phyloP scores from a whole-genome alignment of 148 eudicot species.

The Amaranthus palmeri region DNA sequence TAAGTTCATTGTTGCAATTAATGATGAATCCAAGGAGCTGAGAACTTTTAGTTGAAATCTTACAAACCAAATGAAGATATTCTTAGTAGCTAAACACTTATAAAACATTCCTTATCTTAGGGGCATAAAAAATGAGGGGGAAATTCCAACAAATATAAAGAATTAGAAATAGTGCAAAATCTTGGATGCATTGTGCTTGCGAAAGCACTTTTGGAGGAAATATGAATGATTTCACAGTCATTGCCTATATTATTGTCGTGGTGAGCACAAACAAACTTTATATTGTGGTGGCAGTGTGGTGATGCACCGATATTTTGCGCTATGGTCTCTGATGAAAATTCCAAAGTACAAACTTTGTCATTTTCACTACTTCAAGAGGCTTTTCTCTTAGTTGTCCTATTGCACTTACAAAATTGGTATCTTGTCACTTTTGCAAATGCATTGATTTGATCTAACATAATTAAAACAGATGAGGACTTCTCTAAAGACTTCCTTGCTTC shows the following conservation, averaged over 20 bases:
- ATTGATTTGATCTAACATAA: background rate
- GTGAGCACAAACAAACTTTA: no score
- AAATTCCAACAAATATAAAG: no score
- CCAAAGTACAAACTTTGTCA: background rate
- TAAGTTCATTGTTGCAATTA: no score
- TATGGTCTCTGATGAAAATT: background rate
- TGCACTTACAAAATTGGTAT: background rate
- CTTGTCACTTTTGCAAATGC: background rate
- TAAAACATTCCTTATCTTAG: no score
- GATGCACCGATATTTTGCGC: background rate
- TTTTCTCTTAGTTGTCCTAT: background rate
- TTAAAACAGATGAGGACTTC: constrained; percentile 62
- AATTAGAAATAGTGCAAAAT: background rate
- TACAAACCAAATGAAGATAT: no score
- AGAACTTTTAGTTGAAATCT: no score
- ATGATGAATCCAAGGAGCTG: no score
- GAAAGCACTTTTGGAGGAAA: background rate
- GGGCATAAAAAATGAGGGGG: no score
- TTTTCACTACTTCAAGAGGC: background rate
- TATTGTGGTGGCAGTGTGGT: background rate
- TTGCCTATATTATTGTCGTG: no score
- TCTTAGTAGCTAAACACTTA: no score
- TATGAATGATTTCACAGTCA: no score
- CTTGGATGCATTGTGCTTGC: background rate
- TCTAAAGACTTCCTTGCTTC: constrained; percentile 71